These are phyloP conservation scores for Apostasia ramifera DNA, from an alignment of 106 monocot genomes.

Conservation along the genomic window DNA sequence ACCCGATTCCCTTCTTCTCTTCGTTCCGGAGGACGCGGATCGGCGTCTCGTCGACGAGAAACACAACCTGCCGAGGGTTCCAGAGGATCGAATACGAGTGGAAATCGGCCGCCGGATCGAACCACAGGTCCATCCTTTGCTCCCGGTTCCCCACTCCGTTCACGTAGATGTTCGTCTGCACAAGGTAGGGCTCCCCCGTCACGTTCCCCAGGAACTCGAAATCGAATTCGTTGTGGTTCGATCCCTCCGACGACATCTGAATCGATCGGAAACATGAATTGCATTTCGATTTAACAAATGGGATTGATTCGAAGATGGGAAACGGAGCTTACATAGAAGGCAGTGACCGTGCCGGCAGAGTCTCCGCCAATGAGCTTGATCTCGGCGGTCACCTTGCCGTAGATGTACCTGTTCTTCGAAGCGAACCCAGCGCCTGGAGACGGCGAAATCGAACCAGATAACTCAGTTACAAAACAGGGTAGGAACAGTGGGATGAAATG, in stretches of 20 bases:
- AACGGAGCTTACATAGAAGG: slow-evolving; percentile 52
- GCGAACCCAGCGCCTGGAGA: slow-evolving; percentile 55
- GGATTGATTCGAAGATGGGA: background rate
- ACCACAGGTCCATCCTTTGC: slow-evolving; percentile 84
- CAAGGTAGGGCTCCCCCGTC: slow-evolving; percentile 72
- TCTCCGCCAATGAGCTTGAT: slow-evolving; percentile 71
- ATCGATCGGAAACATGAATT: background rate
- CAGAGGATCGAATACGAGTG: slow-evolving; percentile 71
- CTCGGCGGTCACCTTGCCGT: slow-evolving; percentile 53
- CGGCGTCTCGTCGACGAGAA: slow-evolving; percentile 72
- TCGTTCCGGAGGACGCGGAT: slow-evolving; percentile 48
- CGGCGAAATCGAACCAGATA: background rate
- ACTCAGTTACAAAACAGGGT: background rate
- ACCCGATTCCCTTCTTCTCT: slow-evolving; percentile 19
- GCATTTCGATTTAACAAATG: no score
- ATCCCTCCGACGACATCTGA: slow-evolving; percentile 67
- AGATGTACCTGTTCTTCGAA: slow-evolving; percentile 67
- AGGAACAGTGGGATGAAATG: background rate
- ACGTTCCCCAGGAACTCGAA: slow-evolving; percentile 93
- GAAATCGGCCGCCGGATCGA: slow-evolving; percentile 85
- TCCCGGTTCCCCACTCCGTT: slow-evolving; percentile 78
- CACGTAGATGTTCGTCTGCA: slow-evolving; percentile 88
- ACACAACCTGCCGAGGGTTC: slow-evolving; percentile 57
- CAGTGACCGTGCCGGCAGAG: slow-evolving; percentile 82
- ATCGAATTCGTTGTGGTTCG: slow-evolving; percentile 85